Conservation (phyloP, 1,139 yeast species). For the Candida tunisiensis region DNA sequence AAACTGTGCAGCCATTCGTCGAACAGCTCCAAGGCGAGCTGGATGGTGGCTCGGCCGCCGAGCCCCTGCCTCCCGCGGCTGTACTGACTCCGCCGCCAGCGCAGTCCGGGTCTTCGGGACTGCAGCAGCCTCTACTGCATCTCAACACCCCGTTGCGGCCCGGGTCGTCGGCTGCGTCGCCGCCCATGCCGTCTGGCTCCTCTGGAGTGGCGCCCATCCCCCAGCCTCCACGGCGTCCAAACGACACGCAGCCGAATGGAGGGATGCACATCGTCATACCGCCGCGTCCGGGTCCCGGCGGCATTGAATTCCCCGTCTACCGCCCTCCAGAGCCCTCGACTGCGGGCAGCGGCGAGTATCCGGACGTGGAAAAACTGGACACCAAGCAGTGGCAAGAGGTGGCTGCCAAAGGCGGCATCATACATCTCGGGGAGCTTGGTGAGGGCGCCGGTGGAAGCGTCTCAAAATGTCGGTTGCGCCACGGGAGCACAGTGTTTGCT, state of each 20-base stretch:
- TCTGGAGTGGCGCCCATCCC: too few relatives aligned
- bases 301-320: conserved; percentile 1
- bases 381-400: conserved; percentile 66
- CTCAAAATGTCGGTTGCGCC: conserved; percentile 45
- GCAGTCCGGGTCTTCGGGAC: too few relatives aligned
- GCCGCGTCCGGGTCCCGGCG: conserved; percentile 2
- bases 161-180: too few relatives aligned
- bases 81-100: too few relatives aligned
- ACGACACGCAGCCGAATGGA: conserved; percentile 1
- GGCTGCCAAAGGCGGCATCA: conserved; percentile 40
- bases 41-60: too few relatives aligned
- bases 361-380: conserved; percentile 39
- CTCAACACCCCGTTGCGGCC: too few relatives aligned
- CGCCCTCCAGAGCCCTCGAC: conserved; percentile 1
- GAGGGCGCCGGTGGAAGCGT: conserved; percentile 96
- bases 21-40: too few relatives aligned
- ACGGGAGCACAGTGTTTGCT: conserved; percentile 57
- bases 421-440: conserved; percentile 55
- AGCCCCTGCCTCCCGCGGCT: too few relatives aligned
- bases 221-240: too few relatives aligned
- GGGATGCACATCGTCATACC: conserved; percentile 3
- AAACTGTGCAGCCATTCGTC: too few relatives aligned
- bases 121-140: too few relatives aligned
- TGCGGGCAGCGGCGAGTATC: conserved; percentile 1
- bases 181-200: too few relatives aligned